Conservation (phyloP, 2,329 filamentous ascomycete species). For the Beauveria medogensis region DNA sequence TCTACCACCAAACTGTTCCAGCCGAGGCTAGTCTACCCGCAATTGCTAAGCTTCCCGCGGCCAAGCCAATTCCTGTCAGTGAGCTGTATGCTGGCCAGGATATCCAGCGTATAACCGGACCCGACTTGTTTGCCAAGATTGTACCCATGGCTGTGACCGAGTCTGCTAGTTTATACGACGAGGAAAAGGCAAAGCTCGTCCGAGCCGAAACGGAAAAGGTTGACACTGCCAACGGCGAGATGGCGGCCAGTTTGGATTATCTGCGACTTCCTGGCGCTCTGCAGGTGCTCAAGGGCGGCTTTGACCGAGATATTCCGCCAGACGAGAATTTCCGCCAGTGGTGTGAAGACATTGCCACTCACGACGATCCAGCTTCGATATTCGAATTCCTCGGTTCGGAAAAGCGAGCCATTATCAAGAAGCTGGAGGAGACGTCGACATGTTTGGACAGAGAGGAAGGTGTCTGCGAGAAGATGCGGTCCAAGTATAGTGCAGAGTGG, state of each 20-base stretch:
- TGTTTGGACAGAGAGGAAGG: slow-evolving; percentile 95
- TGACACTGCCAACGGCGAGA: slow-evolving; percentile 86
- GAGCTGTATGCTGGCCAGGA: slow-evolving; percentile 96
- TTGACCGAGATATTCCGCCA: slow-evolving; percentile 79
- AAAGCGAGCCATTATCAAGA: slow-evolving; percentile 64
- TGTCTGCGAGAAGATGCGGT: slow-evolving; percentile 98
- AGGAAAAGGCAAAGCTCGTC: slow-evolving; percentile 94
- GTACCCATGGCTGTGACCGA: slow-evolving; percentile 94
- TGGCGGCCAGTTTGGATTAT: slow-evolving; percentile 92
- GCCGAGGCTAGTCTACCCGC: slow-evolving; percentile 72
- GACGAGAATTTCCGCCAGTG: slow-evolving; percentile 89
- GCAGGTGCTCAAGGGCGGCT: slow-evolving; percentile 84
- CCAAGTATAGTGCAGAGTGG: slow-evolving; percentile 93
- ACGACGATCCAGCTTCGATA: slow-evolving; percentile 68
- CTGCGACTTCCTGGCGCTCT: slow-evolving; percentile 81
- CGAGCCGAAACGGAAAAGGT: slow-evolving; percentile 90
- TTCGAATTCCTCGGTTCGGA: slow-evolving; percentile 73
- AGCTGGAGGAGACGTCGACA: slow-evolving; percentile 73
- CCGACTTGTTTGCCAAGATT: slow-evolving; percentile 94
- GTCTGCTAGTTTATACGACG: slow-evolving; percentile 92
- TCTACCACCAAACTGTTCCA: slow-evolving; percentile 90
- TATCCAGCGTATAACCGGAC: slow-evolving; percentile 92
- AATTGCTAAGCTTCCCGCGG: slow-evolving; percentile 85
- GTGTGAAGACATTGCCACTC: slow-evolving; percentile 86
- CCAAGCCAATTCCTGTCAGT: slow-evolving; percentile 93